Conservation (phyloP, 805 yeast species). For the Ogataea populi-albae region DNA sequence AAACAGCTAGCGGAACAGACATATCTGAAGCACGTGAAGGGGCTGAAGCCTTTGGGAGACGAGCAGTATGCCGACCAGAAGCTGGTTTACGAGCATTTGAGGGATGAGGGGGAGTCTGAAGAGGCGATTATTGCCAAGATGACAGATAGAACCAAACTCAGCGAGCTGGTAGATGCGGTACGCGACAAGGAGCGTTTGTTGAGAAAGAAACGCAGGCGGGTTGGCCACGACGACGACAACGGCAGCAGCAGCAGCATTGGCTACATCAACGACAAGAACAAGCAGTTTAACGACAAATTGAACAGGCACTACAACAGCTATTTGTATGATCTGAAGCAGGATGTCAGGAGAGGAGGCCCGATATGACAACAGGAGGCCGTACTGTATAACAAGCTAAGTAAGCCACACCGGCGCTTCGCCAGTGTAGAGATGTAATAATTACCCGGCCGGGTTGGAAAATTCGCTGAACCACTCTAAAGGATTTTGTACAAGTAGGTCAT, state of each 20-base stretch:
- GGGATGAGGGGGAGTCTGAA: conserved; percentile 22
- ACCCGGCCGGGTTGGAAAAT: too few species aligned
- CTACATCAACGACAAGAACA: conserved; percentile 68
- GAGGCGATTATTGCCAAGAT: conserved; percentile 22
- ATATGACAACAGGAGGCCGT: too few species aligned
- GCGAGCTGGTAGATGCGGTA: conserved; percentile 33
- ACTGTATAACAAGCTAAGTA: too few species aligned
- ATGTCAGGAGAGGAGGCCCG: too few species aligned
- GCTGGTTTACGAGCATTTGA: conserved; percentile 22
- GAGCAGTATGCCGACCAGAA: conserved; percentile 44
- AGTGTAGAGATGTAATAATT: too few species aligned
- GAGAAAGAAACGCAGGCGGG: conserved; percentile 35
- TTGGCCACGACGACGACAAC: conserved; percentile 29
- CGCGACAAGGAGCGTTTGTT: conserved; percentile 37
- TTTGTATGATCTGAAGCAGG: too few species aligned
- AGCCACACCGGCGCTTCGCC: too few species aligned
- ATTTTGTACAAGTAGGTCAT: too few species aligned
- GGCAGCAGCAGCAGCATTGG: conserved; percentile 38
- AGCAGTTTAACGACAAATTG: conserved; percentile 68
- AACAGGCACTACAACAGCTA: conserved; percentile 51
- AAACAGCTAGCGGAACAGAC: conserved; percentile 58
- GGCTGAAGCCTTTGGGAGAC: conserved; percentile 29
- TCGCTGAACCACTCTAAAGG: too few species aligned
- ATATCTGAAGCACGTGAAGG: conserved; percentile 50
- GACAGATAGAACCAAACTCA: conserved; percentile 37